These are phyloP conservation scores for Rubia balearica DNA, from an alignment of 305 asterid genomes.

Conservation along the genomic window DNA sequence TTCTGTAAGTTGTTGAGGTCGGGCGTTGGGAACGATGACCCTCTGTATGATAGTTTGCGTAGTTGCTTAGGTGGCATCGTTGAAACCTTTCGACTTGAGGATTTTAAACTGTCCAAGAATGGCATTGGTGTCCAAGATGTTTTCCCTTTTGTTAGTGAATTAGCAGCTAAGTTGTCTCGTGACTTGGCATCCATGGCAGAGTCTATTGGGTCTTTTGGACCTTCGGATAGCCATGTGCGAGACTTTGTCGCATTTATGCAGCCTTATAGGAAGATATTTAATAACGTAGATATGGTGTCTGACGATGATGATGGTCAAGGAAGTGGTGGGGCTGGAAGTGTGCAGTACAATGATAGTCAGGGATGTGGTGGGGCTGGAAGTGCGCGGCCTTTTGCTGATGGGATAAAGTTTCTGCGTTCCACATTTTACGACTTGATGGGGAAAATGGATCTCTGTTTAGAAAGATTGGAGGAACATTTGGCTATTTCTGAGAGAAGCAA, in stretches of 20 bases:
- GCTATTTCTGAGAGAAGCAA: conserved; percentile 26
- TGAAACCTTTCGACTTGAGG: conserved; percentile 25
- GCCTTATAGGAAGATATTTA: conserved; percentile 25
- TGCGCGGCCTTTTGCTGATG: conserved; percentile 22
- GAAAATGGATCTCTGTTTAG: conserved; percentile 44
- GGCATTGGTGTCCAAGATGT: conserved; percentile 25
- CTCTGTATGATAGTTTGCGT: conserved; percentile 38
- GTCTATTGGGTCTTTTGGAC: conserved; percentile 25
- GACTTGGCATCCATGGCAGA: conserved; percentile 33
- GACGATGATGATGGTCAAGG: conserved; percentile 17
- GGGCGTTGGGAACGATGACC: conserved; percentile 21
- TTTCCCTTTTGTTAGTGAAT: conserved; percentile 50
- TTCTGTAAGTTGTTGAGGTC: conserved; percentile 23
- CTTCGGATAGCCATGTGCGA: conserved; percentile 30
- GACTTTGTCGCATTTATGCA: conserved; percentile 46
- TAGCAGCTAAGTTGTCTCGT: conserved; percentile 34
- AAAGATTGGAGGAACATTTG: conserved; percentile 45
- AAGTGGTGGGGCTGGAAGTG: conserved; percentile 11
- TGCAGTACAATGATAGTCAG: not conserved
- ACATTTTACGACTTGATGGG: conserved; percentile 42
- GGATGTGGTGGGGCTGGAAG: conserved; percentile 12
- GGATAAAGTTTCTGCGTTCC: conserved; percentile 31
- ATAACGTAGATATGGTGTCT: not conserved
- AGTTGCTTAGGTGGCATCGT: conserved; percentile 56
- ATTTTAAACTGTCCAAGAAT: conserved; percentile 17